Evolutionary conservation across 2,329 filamentous ascomycete genomes (phyloP).

Genomic region (Mycosphaerella sp.): DNA sequence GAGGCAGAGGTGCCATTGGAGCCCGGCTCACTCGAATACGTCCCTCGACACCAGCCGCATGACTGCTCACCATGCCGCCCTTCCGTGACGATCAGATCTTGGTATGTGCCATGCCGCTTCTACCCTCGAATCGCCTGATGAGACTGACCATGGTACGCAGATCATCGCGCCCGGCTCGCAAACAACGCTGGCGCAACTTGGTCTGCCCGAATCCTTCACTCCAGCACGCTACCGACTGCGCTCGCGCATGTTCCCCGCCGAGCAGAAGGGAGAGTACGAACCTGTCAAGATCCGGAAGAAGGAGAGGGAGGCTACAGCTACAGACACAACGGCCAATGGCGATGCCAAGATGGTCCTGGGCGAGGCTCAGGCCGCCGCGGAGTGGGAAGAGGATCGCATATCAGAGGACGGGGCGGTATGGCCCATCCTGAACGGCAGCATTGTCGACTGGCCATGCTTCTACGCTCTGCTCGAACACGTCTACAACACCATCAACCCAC

Average conservation of each 20-base stretch:
- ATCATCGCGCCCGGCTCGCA: constrained; percentile 78
- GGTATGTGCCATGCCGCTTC: constrained; percentile 17
- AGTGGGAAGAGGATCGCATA: constrained; percentile 83
- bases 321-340: constrained; percentile 24
- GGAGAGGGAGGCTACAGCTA: constrained; percentile 23
- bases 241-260: constrained; percentile 84
- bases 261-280: constrained; percentile 72
- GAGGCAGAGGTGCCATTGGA: no score
- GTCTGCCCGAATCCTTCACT: constrained; percentile 82
- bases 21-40: background rate
- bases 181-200: constrained; percentile 85
- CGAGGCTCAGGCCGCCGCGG: constrained; percentile 38
- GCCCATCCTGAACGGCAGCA: constrained; percentile 73
- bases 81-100: constrained; percentile 35
- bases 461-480: constrained; percentile 90
- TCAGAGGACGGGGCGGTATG: constrained; percentile 86
- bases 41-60: background rate
- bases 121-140: background rate
- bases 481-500: constrained; percentile 79
- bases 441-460: constrained; percentile 87
- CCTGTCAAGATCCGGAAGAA: constrained; percentile 67
- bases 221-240: constrained; percentile 79
- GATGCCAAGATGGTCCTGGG: constrained; percentile 50
- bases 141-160: constrained; percentile 16
- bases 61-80: constrained; percentile 28